These are phyloP conservation scores for Kregervanrija pseudodelftensis DNA, from an alignment of 805 yeast genomes.

Conservation along the genomic window DNA sequence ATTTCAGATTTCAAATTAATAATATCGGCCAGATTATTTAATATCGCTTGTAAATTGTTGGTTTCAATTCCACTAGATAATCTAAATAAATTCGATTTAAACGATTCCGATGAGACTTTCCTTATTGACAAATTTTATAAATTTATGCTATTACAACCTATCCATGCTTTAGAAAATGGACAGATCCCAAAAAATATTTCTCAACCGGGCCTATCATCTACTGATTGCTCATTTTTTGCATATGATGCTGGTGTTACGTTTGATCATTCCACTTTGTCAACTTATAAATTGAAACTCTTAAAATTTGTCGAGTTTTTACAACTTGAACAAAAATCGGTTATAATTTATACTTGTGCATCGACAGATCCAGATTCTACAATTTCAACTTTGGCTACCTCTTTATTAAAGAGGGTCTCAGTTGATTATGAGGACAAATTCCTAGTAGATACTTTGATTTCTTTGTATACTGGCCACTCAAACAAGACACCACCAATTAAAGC, in stretches of 20 bases:
- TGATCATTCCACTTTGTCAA: constrained; percentile 39
- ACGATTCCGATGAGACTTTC: constrained; percentile 35
- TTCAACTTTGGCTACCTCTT: constrained; percentile 45
- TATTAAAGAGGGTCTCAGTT: constrained; percentile 41
- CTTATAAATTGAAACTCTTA: constrained; percentile 34
- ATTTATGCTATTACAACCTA: constrained; percentile 51
- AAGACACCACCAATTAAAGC: constrained; percentile 45
- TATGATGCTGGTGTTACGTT: constrained; percentile 60
- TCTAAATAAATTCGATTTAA: constrained; percentile 22
- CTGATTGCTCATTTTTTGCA: constrained; percentile 57
- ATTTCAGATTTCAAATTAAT: constrained; percentile 32
- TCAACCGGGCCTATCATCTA: constrained; percentile 58
- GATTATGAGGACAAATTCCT: constrained; percentile 45
- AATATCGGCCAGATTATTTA: constrained; percentile 50
- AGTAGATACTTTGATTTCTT: constrained; percentile 35
- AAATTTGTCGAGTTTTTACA: constrained; percentile 35
- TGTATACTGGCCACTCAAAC: constrained; percentile 45
- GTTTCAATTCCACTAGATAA: not conserved
- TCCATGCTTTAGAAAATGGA: constrained; percentile 29
- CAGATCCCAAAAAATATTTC: constrained; percentile 36
- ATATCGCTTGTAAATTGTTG: constrained; percentile 50
- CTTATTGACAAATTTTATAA: constrained; percentile 43
- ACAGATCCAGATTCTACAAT: constrained; percentile 51
- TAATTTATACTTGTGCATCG: constrained; percentile 52
- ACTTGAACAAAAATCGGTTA: constrained; percentile 27